Conservation (phyloP, 2,329 filamentous ascomycete genomes). For the Fusarium keratoplasticum region DNA sequence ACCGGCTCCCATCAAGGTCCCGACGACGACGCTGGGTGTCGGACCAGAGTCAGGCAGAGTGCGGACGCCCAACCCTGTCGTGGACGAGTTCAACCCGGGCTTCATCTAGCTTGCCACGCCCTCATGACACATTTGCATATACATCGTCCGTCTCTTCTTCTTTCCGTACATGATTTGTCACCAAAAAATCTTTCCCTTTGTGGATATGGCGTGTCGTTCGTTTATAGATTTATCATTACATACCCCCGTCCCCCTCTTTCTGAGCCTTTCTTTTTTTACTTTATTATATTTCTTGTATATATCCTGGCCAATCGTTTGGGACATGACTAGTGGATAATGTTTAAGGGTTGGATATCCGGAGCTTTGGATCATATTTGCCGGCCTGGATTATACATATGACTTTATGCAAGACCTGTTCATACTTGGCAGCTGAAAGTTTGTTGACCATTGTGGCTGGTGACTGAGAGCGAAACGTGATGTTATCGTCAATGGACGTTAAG, state of each 20-base stretch:
- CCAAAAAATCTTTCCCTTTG: neutral
- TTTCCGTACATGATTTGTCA: constrained; percentile 7
- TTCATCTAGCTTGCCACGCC: constrained; percentile 35
- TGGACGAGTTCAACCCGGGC: constrained; percentile 41
- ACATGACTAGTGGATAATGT: constrained; percentile 40
- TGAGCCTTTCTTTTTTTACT: neutral
- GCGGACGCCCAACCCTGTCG: constrained; percentile 37
- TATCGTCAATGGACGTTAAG: no score
- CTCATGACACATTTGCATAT: constrained; percentile 28
- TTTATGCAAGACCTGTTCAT: neutral
- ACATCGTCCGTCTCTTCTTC: constrained; percentile 12
- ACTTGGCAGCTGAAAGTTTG: neutral
- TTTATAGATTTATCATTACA: constrained; percentile 36
- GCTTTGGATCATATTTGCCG: neutral
- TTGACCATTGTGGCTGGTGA: no score
- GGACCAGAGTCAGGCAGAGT: constrained; percentile 15
- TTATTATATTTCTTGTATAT: constrained; percentile 16
- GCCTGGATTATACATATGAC: constrained; percentile 21
- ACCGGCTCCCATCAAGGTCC: constrained; percentile 46
- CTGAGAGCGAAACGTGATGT: no score
- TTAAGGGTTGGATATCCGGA: constrained; percentile 30
- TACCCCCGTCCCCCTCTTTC: constrained; percentile 25
- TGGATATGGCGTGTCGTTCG: constrained; percentile 27
- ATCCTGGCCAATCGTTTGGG: constrained; percentile 27
- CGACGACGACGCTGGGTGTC: constrained; percentile 34